Percentiles rank a stretch among this genome's conserved stretches.
Evolutionary conservation across 2,329 filamentous ascomycete species (phyloP).

Genomic region (Xylariaceae sp.): DNA sequence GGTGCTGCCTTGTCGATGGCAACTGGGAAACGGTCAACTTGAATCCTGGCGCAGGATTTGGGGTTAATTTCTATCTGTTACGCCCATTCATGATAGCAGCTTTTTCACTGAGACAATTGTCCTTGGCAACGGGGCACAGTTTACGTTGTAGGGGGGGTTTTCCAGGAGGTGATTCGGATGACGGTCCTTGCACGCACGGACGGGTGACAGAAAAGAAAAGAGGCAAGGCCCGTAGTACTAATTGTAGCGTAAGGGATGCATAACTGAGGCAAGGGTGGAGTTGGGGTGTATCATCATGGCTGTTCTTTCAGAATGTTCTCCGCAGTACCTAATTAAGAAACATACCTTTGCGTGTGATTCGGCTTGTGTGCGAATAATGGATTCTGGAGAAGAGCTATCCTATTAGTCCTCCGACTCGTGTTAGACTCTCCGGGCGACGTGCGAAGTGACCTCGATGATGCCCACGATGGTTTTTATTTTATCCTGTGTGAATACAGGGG

Average conservation of each 20-base stretch:
- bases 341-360: not conserved
- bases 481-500: no score
- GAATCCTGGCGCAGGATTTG: constrained; percentile 7
- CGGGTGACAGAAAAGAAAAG: constrained; percentile 1
- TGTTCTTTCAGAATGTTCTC: constrained; percentile 9
- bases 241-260: constrained; percentile 10
- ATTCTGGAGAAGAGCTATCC: no score
- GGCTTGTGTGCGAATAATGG: not conserved
- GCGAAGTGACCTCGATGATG: no score
- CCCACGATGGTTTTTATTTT: no score
- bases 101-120: constrained; percentile 7
- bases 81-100: constrained; percentile 6
- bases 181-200: not conserved
- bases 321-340: constrained; percentile 13
- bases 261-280: constrained; percentile 8
- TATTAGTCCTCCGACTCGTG: no score
- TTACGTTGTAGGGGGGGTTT: not conserved
- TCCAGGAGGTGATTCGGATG: not conserved
- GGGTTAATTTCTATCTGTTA: constrained; percentile 10
- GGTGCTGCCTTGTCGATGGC: constrained; percentile 20
- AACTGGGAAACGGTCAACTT: constrained; percentile 10
- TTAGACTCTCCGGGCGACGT: no score
- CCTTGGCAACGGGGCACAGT: constrained; percentile 12
- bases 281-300: constrained; percentile 18
- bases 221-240: constrained; percentile 2